Percentiles rank a stretch among this genome's conserved stretches.
Conservation (phyloP, 1,139 yeast species). For the Pneumocystis carinii region DNA sequence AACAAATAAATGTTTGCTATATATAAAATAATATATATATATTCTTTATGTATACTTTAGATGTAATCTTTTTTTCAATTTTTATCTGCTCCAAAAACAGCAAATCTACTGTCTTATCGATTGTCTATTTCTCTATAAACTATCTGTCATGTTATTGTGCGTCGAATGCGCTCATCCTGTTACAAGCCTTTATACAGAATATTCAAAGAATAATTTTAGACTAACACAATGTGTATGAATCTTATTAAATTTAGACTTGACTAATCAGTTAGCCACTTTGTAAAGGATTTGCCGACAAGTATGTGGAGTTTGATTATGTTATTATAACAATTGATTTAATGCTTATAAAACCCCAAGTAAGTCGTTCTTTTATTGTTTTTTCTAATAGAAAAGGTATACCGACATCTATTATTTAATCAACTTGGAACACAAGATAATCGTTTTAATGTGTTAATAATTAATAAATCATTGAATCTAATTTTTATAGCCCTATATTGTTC, state of each 20-base stretch:
- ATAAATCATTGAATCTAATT: constrained; percentile 16
- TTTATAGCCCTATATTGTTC: constrained; percentile 6
- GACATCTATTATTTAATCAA: constrained; percentile 71
- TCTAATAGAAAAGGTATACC: constrained; percentile 32
- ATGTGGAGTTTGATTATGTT: constrained; percentile 80
- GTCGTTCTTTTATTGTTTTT: background rate
- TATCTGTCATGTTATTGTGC: constrained; percentile 29
- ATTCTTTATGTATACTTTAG: no score
- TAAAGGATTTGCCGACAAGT: constrained; percentile 66
- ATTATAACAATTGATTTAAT: constrained; percentile 69
- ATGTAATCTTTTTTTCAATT: no score
- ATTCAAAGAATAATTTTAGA: constrained; percentile 65
- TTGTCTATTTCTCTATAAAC: no score
- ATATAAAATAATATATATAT: no score
- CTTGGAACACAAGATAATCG: constrained; percentile 24
- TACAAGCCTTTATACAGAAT: constrained; percentile 49
- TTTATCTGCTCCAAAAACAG: no score
- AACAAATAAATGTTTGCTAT: no score
- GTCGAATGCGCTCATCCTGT: constrained; percentile 68
- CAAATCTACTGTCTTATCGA: no score
- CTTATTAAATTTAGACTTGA: background rate
- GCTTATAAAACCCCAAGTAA: constrained; percentile 61
- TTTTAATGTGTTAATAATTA: constrained; percentile 4
- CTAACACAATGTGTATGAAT: constrained; percentile 47
- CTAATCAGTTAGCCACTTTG: constrained; percentile 32